Evolutionary conservation across 139 green algal species (phyloP).

Genomic region (Closterium sp.): DNA sequence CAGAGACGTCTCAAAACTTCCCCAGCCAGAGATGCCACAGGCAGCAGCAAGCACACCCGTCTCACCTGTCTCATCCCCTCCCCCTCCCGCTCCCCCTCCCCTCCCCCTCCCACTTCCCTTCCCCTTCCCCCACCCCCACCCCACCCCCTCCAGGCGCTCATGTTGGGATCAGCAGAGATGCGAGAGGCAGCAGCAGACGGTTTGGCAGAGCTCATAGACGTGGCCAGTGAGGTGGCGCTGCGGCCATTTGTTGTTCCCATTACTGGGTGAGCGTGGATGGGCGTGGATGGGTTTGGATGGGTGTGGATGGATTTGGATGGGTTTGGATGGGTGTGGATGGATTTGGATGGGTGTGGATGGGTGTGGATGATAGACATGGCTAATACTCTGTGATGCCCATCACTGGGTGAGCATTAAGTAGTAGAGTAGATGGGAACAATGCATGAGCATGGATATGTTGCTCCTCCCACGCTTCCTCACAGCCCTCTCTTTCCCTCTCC

Average conservation of each 20-base stretch:
- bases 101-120: background rate
- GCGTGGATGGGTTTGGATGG: background rate
- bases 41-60: too few relatives aligned
- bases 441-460: slow-evolving; percentile 18
- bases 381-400: slow-evolving; percentile 86
- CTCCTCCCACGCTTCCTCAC: too few relatives aligned
- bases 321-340: slow-evolving; percentile 33
- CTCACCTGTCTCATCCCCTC: background rate
- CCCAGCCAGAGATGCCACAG: too few relatives aligned
- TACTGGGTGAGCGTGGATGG: slow-evolving; percentile 50
- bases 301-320: slow-evolving; percentile 54
- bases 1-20: too few relatives aligned
- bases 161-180: slow-evolving; percentile 45
- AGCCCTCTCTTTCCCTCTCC: slow-evolving; percentile 17
- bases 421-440: background rate
- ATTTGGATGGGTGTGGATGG: background rate
- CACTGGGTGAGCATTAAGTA: slow-evolving; percentile 54
- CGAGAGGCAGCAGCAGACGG: slow-evolving; percentile 84
- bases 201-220: slow-evolving; percentile 83
- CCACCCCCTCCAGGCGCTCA: slow-evolving; percentile 19
- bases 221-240: slow-evolving; percentile 74
- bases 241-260: slow-evolving; percentile 87
- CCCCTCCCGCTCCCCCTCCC: background rate
- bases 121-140: too few relatives aligned
- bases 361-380: too few relatives aligned